Conservation (phyloP, 2,329 filamentous ascomycete species). For the Podosphaera aphanis region DNA sequence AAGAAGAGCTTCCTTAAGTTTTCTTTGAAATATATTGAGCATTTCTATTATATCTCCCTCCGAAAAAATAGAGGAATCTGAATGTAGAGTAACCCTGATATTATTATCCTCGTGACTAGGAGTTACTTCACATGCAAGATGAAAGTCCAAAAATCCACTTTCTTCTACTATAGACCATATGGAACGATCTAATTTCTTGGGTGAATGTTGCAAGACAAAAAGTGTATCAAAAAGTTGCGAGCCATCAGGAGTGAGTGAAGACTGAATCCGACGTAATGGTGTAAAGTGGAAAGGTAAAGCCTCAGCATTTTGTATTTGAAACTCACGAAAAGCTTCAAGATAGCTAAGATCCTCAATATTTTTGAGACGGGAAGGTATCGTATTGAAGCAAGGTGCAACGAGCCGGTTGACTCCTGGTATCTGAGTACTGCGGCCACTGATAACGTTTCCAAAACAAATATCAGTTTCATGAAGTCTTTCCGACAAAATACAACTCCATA, state of each 20-base stretch:
- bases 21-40: slow-evolving; percentile 9
- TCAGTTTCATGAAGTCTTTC: slow-evolving; percentile 33
- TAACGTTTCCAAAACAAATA: slow-evolving; percentile 69
- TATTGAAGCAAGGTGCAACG: slow-evolving; percentile 85
- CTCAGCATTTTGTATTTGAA: slow-evolving; percentile 28
- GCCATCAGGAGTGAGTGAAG: slow-evolving; percentile 21
- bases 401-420: slow-evolving; percentile 44
- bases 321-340: slow-evolving; percentile 14
- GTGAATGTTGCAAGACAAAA: slow-evolving; percentile 49
- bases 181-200: slow-evolving; percentile 27
- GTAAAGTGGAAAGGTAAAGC: slow-evolving; percentile 49
- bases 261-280: slow-evolving; percentile 48
- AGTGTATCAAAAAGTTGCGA: slow-evolving; percentile 54
- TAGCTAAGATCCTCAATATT: slow-evolving; percentile 26
- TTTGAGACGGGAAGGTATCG: slow-evolving; percentile 46
- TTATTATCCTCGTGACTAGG: slow-evolving; percentile 29
- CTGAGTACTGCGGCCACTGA: slow-evolving; percentile 49
- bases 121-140: slow-evolving; percentile 52
- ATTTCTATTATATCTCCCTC: slow-evolving; percentile 6
- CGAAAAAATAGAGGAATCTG: slow-evolving; percentile 22
- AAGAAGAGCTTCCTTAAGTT: slow-evolving; percentile 7
- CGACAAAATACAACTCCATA: slow-evolving; percentile 45
- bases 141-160: slow-evolving; percentile 45
- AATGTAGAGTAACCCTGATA: slow-evolving; percentile 38
- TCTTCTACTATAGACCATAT: slow-evolving; percentile 36